Conservation (phyloP, 108 stramenopile genomes). For the Fragilaria crotonensis region DNA sequence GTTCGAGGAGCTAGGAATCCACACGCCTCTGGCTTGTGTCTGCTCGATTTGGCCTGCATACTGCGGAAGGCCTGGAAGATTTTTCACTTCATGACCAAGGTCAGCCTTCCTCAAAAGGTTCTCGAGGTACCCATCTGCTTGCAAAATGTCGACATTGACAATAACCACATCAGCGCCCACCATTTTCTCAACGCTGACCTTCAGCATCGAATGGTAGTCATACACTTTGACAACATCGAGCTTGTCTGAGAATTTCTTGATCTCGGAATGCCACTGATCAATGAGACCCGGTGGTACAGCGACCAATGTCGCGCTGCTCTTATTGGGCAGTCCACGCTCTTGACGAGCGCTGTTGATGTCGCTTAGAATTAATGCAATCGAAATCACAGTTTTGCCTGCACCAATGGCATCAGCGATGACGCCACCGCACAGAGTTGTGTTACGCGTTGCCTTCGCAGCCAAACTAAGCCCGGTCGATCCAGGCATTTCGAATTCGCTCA, state of each 20-base stretch:
- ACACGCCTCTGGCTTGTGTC: conserved; percentile 41
- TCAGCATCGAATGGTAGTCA: conserved; percentile 28
- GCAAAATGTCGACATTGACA: conserved; percentile 49
- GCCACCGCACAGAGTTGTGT: conserved; percentile 44
- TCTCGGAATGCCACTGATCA: conserved; percentile 63
- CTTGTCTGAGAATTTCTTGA: conserved; percentile 42
- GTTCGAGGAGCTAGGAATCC: conserved; percentile 44
- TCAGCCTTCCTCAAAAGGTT: conserved; percentile 26
- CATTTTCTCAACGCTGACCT: conserved; percentile 31
- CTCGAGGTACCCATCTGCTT: conserved; percentile 38
- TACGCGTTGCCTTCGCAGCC: conserved; percentile 40
- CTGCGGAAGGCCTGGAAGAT: conserved; percentile 33
- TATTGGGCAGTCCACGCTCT: conserved; percentile 13
- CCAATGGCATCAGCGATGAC: conserved; percentile 81
- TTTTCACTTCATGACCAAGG: conserved; percentile 11
- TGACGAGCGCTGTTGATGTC: conserved; percentile 35
- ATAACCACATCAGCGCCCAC: conserved; percentile 56
- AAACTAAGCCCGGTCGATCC: conserved; percentile 57
- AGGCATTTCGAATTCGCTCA: conserved; percentile 50
- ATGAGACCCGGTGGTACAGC: conserved; percentile 70
- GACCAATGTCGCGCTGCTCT: conserved; percentile 55
- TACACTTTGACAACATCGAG: conserved; percentile 46
- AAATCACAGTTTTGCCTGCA: conserved; percentile 71
- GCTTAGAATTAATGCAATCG: conserved; percentile 62
- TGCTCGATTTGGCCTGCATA: conserved; percentile 34